Percentiles rank a stretch among this genome's conserved stretches.
Evolutionary conservation across 2,329 filamentous ascomycete species (phyloP).

Genomic region (Hypomyces rosellus): DNA sequence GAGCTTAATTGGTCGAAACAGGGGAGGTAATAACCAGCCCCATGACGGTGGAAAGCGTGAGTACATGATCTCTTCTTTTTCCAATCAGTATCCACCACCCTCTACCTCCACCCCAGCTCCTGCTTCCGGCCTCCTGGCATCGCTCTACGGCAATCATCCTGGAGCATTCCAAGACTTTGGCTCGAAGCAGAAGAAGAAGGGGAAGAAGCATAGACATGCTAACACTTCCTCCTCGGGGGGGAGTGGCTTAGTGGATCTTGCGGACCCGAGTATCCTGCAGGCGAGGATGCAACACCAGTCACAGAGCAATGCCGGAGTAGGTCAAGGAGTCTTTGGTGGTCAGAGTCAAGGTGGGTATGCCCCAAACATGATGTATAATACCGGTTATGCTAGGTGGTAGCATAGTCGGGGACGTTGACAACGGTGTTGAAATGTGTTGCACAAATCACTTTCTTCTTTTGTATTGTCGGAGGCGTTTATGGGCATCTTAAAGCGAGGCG

Average conservation of each 20-base stretch:
- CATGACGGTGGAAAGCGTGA: slow-evolving; percentile 95
- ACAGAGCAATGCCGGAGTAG: slow-evolving; percentile 74
- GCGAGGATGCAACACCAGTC: slow-evolving; percentile 89
- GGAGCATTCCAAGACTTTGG: slow-evolving; percentile 85
- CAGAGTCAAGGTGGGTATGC: slow-evolving; percentile 95
- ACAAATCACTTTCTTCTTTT: slow-evolving; percentile 15
- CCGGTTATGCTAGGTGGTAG: slow-evolving; percentile 65
- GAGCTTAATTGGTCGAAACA: slow-evolving; percentile 69
- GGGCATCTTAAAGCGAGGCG: slow-evolving; percentile 20
- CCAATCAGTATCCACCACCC: slow-evolving; percentile 78
- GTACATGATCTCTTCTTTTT: slow-evolving; percentile 91
- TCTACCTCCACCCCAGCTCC: slow-evolving; percentile 76
- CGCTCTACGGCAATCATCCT: slow-evolving; percentile 82
- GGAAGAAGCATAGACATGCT: slow-evolving; percentile 99
- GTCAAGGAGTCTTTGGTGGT: slow-evolving; percentile 84
- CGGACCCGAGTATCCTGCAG: slow-evolving; percentile 99
- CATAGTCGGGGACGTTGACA: slow-evolving; percentile 11
- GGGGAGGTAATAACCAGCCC: slow-evolving; percentile 61
- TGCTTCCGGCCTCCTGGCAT: slow-evolving; percentile 84
- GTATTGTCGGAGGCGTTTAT: slow-evolving; percentile 16
- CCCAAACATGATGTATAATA: slow-evolving; percentile 74
- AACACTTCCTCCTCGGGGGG: slow-evolving; percentile 99
- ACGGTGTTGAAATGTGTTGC: slow-evolving; percentile 7
- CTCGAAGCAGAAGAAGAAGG: slow-evolving; percentile 99
- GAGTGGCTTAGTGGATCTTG: slow-evolving; percentile 99